These are phyloP conservation scores for Cyberlindnera nakhonratchasimensis DNA, from an alignment of 805 yeast species.

Conservation along the genomic window DNA sequence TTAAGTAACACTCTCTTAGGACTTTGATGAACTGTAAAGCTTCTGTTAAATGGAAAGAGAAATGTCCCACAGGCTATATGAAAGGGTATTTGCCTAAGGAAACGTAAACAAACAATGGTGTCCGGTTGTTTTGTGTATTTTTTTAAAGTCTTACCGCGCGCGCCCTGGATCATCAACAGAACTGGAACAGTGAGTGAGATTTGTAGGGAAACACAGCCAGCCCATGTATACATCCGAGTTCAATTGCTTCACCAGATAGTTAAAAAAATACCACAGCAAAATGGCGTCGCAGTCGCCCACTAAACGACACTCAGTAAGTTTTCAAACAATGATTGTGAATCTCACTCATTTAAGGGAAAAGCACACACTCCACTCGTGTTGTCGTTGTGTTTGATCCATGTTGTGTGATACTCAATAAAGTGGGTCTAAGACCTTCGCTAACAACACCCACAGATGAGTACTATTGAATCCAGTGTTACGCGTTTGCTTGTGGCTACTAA, in stretches of 20 bases:
- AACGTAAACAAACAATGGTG: conserved; percentile 12
- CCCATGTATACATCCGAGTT: not conserved
- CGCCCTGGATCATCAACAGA: not conserved
- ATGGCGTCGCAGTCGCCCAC: conserved; percentile 21
- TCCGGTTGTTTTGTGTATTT: conserved; percentile 5
- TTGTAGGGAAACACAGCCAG: not conserved
- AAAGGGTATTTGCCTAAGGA: not conserved
- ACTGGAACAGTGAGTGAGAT: too few species aligned
- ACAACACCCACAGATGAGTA: conserved; percentile 31
- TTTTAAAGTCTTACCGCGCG: too few species aligned
- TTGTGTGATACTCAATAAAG: too few species aligned
- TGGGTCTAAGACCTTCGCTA: too few species aligned
- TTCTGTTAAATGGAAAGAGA: too few species aligned
- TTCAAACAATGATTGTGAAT: not conserved
- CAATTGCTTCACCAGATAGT: not conserved
- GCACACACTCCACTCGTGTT: not conserved
- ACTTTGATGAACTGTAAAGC: too few species aligned
- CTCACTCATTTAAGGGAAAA: not conserved
- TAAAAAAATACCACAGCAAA: not conserved
- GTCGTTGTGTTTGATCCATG: not conserved
- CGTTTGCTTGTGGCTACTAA: conserved; percentile 83
- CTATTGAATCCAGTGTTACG: conserved; percentile 77
- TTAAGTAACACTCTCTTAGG: too few species aligned
- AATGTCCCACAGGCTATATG: too few species aligned
- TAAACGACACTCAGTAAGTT: conserved; percentile 28